phyloP scores from a whole-genome alignment of 306 rosid genomes.

The Cyamopsis tetragonoloba region DNA sequence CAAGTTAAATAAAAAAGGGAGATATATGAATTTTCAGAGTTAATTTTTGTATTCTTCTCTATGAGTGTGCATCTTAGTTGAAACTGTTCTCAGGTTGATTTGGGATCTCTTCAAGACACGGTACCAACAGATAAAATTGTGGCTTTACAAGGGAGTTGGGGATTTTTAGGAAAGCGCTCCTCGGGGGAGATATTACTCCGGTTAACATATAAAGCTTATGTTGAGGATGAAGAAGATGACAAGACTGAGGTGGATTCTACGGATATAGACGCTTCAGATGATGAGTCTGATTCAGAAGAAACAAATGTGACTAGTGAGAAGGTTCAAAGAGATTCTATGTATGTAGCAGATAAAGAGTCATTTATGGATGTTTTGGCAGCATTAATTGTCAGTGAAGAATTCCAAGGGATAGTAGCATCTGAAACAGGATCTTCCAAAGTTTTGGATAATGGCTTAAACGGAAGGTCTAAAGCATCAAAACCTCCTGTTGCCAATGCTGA shows the following conservation, averaged over 20 bases:
- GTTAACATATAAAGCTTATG: constrained; percentile 94
- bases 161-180: constrained; percentile 61
- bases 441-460: constrained; percentile 43
- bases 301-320: constrained; percentile 30
- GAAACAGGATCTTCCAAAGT: constrained; percentile 56
- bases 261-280: constrained; percentile 73
- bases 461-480: constrained; percentile 38
- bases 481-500: constrained; percentile 35
- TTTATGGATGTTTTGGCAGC: constrained; percentile 98
- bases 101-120: constrained; percentile 89
- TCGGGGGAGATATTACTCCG: constrained; percentile 91
- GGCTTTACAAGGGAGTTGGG: constrained; percentile 75
- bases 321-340: constrained; percentile 30
- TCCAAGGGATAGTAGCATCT: constrained; percentile 92
- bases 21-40: not conserved
- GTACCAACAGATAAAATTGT: constrained; percentile 98
- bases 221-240: constrained; percentile 98
- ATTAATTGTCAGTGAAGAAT: constrained; percentile 91
- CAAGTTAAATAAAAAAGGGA: not conserved
- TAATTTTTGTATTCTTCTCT: not conserved
- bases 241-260: constrained; percentile 37
- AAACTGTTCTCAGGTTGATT: constrained; percentile 61
- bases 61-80: constrained; percentile 16
- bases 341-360: constrained; percentile 59
- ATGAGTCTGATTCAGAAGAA: constrained; percentile 75